Evolutionary conservation across 2,329 filamentous ascomycete species (phyloP), one percentile per base, ranked within the genome.

Genomic region (Dactylella cylindrospora): DNA sequence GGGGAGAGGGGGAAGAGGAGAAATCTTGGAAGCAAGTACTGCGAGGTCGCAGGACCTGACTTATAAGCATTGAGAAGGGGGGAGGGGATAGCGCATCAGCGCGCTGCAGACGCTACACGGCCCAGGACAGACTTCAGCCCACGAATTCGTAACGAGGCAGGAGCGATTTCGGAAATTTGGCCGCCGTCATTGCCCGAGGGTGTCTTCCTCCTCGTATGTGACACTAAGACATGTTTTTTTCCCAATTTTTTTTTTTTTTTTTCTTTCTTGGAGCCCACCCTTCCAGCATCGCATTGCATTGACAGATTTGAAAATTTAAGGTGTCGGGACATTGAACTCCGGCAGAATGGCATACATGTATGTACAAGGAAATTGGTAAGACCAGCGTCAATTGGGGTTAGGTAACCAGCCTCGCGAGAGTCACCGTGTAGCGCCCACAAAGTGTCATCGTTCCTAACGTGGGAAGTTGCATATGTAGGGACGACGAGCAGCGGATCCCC

Each of bases 121-220:
- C 36, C 28, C 35, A n/a, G n/a, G n/a, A n/a, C n/a, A n/a, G 52
- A 43, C 12, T 39, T n/a, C 8, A 15, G 13, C 20, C 45, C 33
- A 25, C 41, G 38, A 38, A 17, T 20, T 29, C 39, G 49, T 25
- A 26, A 62, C 47, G 44, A 45, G 49, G 49, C 33, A 49, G 40
- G 46, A 54, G 49, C 57, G 57, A 54, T 62, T 41, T 54, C 57
- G 57, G 57, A 54, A 54, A 62, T 54, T 62, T 31, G 40, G 39
- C n/a, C n/a, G n/a, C n/a, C n/a, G n/a, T n/a, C n/a, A n/a, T n/a
- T n/a, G n/a, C n/a, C n/a, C n/a, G n/a, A n/a, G n/a, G n/a, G n/a
- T n/a, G n/a, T n/a, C n/a, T n/a, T n/a, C n/a, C n/a, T n/a, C n/a
- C n/a, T n/a, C n/a, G n/a, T n/a, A n/a, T n/a, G n/a, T n/a, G n/a